Evolutionary conservation across 495 filamentous ascomycete genomes (phyloP).

Genomic region (Aspergillus homomorphus): DNA sequence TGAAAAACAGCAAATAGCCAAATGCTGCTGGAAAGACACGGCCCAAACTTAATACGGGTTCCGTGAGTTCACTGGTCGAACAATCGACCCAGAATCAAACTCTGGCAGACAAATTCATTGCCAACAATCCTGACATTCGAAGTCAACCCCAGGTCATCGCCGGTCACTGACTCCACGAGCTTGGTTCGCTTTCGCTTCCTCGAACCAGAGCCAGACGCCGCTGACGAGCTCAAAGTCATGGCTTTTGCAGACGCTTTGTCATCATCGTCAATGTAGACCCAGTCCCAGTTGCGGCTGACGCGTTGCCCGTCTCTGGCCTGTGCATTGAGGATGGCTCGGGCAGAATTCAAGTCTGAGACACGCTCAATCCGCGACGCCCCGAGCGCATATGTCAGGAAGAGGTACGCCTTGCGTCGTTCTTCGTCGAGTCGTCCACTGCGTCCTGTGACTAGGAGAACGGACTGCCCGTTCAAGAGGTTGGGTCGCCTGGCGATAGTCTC

Average conservation of each 20-base stretch:
- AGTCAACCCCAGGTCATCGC: slow-evolving; percentile 26
- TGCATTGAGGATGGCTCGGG: slow-evolving; percentile 50
- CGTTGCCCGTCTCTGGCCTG: slow-evolving; percentile 34
- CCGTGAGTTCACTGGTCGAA: slow-evolving; percentile 51
- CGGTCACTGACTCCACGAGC: slow-evolving; percentile 42
- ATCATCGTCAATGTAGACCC: slow-evolving; percentile 72
- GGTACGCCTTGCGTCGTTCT: slow-evolving; percentile 52
- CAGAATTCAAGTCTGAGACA: slow-evolving; percentile 61
- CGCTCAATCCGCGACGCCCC: slow-evolving; percentile 65
- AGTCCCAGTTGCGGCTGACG: slow-evolving; percentile 58
- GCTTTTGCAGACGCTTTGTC: slow-evolving; percentile 46
- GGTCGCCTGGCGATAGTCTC: slow-evolving; percentile 55
- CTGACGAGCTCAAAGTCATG: slow-evolving; percentile 34
- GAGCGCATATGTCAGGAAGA: slow-evolving; percentile 75
- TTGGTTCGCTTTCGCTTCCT: slow-evolving; percentile 54
- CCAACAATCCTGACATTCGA: slow-evolving; percentile 62
- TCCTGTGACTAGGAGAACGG: slow-evolving; percentile 73
- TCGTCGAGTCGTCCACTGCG: slow-evolving; percentile 61
- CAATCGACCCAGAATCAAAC: slow-evolving; percentile 79
- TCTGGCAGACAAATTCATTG: slow-evolving; percentile 90
- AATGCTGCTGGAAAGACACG: background rate
- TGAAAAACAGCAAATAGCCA: background rate
- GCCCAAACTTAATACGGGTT: background rate
- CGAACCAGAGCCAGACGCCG: slow-evolving; percentile 12
- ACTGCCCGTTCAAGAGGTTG: slow-evolving; percentile 61